These are phyloP conservation scores for Chaetoceros tenuissimus DNA, from an alignment of 108 stramenopile species.

Conservation along the genomic window DNA sequence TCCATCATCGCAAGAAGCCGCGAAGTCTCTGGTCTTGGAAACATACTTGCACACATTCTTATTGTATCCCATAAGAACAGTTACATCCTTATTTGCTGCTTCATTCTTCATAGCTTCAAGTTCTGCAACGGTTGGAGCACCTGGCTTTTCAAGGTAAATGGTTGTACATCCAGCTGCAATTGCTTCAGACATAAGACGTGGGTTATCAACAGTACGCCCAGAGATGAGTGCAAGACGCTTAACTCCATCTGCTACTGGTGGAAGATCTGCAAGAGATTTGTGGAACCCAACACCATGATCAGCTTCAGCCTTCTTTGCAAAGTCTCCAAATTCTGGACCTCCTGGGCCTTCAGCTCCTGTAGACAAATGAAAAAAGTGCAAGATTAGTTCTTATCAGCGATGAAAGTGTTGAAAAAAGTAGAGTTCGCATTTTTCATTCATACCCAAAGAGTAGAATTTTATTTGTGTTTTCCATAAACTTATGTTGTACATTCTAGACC, in stretches of 20 bases:
- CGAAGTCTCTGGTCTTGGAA: constrained; percentile 63
- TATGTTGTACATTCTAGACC: too few relatives aligned
- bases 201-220: constrained; percentile 87
- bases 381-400: neutral
- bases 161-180: constrained; percentile 56
- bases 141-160: constrained; percentile 89
- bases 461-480: too few relatives aligned
- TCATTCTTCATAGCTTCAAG: constrained; percentile 71
- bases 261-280: constrained; percentile 54
- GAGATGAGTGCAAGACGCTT: constrained; percentile 80
- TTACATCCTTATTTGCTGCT: constrained; percentile 60
- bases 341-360: constrained; percentile 65
- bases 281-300: constrained; percentile 67
- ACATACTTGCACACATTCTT: constrained; percentile 93
- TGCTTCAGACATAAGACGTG: constrained; percentile 58
- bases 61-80: constrained; percentile 91
- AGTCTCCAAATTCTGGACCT: constrained; percentile 75
- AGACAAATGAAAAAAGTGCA: neutral
- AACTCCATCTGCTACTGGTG: constrained; percentile 53
- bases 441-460: too few relatives aligned
- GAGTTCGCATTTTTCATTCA: too few relatives aligned
- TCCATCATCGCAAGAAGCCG: constrained; percentile 38
- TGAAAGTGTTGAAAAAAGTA: neutral
- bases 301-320: constrained; percentile 39
- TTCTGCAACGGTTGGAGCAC: constrained; percentile 80